phyloP scores from a whole-genome alignment of 495 filamentous ascomycete species.

The Acidomyces sp. region DNA sequence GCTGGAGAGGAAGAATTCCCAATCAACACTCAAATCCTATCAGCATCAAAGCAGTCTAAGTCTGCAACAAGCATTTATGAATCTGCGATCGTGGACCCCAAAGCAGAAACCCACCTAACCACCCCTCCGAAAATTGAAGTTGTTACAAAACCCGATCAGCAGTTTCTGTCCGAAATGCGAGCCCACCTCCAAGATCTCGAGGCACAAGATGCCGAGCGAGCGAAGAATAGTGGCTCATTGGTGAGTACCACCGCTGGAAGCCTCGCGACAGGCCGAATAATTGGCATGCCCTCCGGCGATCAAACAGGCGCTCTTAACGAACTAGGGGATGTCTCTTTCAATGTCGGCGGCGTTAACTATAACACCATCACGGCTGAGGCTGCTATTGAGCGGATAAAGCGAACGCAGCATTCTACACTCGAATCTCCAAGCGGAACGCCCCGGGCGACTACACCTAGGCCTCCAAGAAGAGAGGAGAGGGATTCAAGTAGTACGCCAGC shows the following conservation, averaged over 20 bases:
- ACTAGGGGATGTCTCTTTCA: conserved; percentile 17
- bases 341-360: conserved; percentile 17
- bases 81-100: conserved; percentile 7
- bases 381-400: conserved; percentile 15
- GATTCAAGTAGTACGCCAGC: background rate
- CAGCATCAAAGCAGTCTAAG: conserved; percentile 4
- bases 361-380: conserved; percentile 14
- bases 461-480: conserved; percentile 8
- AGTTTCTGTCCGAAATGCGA: conserved; percentile 17
- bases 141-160: conserved; percentile 14
- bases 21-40: background rate
- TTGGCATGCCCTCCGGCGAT: conserved; percentile 13
- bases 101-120: conserved; percentile 15
- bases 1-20: conserved; percentile 1
- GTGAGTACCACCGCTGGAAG: conserved; percentile 3
- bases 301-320: conserved; percentile 11
- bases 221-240: background rate
- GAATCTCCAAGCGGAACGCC: background rate
- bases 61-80: conserved; percentile 11
- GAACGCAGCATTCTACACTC: conserved; percentile 1
- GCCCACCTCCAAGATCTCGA: conserved; percentile 11
- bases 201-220: conserved; percentile 12
- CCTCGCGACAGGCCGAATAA: conserved; percentile 8
- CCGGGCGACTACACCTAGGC: conserved; percentile 4
- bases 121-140: conserved; percentile 12